A percentile compares a stretch with the other conserved stretches of the same genome.
phyloP scores from a whole-genome alignment of 208 protist genomes.

The Leishmania braziliensis region DNA sequence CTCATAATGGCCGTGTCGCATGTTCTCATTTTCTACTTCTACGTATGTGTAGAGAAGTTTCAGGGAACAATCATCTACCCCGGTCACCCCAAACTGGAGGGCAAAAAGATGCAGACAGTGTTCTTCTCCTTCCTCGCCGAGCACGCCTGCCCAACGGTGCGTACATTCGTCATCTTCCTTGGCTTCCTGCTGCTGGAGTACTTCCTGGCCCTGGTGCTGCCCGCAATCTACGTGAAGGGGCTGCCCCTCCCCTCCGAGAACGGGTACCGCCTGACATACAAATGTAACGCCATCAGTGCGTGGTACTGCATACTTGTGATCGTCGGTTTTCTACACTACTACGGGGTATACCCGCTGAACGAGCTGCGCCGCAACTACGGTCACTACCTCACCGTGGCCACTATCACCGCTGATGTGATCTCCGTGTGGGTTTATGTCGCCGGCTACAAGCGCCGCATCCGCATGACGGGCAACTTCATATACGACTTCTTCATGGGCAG shows the following conservation, averaged over 20 bases:
- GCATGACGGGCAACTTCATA: conserved; percentile 89
- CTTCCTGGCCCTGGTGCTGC: conserved; percentile 72
- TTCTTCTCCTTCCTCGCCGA: conserved; percentile 56
- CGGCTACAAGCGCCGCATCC: conserved; percentile 61
- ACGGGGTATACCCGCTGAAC: conserved; percentile 64
- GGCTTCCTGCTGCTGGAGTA: conserved; percentile 83
- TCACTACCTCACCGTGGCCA: conserved; percentile 72
- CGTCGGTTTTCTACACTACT: conserved; percentile 63
- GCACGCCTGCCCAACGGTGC: conserved; percentile 50
- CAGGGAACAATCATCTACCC: conserved; percentile 86
- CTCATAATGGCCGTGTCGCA: conserved; percentile 90
- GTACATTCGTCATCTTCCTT: conserved; percentile 54
- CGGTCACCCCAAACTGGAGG: conserved; percentile 69
- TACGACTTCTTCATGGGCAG: conserved; percentile 97
- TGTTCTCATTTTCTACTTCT: conserved; percentile 91
- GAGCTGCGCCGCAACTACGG: conserved; percentile 76
- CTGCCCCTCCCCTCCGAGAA: conserved; percentile 86
- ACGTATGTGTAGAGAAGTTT: conserved; percentile 74
- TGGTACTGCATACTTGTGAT: conserved; percentile 88
- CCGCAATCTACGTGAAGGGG: conserved; percentile 80
- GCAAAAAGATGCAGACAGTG: conserved; percentile 47
- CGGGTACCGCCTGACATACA: conserved; percentile 82
- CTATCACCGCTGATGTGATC: conserved; percentile 82
- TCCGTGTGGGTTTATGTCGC: conserved; percentile 71
- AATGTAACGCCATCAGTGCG: conserved; percentile 85